These are phyloP conservation scores for Musa schizocarpa DNA, from an alignment of 176 grass and related monocot genomes.

Conservation along the genomic window DNA sequence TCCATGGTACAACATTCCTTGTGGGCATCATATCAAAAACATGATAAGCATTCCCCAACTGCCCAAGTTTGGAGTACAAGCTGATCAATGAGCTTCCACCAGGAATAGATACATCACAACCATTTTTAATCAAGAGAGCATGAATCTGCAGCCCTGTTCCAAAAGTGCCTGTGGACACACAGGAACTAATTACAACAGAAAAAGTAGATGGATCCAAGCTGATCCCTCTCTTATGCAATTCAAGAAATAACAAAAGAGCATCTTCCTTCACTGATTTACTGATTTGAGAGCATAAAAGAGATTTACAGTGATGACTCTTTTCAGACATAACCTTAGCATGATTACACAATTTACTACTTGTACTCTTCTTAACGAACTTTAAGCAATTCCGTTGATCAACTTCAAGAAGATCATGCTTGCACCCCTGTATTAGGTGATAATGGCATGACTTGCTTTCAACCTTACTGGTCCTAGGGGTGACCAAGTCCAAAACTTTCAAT, in stretches of 20 bases:
- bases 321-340: neutral
- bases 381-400: neutral
- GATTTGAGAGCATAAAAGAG: neutral
- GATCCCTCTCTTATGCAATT: constrained; percentile 5
- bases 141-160: constrained; percentile 39
- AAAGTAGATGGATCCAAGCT: neutral
- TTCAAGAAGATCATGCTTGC: constrained; percentile 15
- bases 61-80: constrained; percentile 38
- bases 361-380: neutral
- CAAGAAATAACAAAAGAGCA: constrained; percentile 1
- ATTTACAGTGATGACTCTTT: neutral
- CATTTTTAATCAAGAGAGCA: constrained; percentile 18
- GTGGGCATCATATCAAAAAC: constrained; percentile 37
- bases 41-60: constrained; percentile 26
- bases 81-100: constrained; percentile 43
- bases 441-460: constrained; percentile 11
- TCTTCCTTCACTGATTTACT: neutral
- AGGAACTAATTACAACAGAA: constrained; percentile 1
- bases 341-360: neutral
- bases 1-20: constrained; percentile 51
- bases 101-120: constrained; percentile 20
- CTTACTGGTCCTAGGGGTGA: neutral
- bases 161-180: neutral
- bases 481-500: constrained; percentile 9
- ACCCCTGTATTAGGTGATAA: constrained; percentile 9